Conservation (phyloP, 345 rosid species). For the Lepidium aucheri region DNA sequence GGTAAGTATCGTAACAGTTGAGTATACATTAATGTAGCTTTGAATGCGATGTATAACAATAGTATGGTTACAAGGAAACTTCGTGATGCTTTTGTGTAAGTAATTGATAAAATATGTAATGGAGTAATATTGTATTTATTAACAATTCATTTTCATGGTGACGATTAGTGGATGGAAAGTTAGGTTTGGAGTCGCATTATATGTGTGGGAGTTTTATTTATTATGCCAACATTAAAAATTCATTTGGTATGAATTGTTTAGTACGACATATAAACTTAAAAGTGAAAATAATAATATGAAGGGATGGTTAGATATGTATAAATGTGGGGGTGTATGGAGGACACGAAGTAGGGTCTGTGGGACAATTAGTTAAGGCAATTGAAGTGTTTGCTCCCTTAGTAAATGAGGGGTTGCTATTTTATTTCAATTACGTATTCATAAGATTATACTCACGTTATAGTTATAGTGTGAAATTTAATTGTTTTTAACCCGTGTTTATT, state of each 20-base stretch:
- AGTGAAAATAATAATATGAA: background rate
- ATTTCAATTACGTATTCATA: too few species aligned
- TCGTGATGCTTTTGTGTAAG: background rate
- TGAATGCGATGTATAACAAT: constrained; percentile 7
- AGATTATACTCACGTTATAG: too few species aligned
- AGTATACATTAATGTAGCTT: background rate
- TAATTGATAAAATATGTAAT: background rate
- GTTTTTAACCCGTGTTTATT: too few species aligned
- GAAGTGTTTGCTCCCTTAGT: background rate
- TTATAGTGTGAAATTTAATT: too few species aligned
- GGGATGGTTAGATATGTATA: background rate
- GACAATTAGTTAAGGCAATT: background rate
- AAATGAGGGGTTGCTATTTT: background rate
- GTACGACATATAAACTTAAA: background rate
- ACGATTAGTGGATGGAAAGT: background rate
- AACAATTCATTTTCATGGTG: constrained; percentile 4
- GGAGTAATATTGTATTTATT: background rate
- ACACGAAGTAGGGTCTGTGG: background rate
- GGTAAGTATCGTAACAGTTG: background rate
- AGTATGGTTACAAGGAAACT: background rate
- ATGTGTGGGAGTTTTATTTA: background rate
- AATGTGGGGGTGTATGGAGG: background rate
- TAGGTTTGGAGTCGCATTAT: constrained; percentile 19
- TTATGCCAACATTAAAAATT: background rate
- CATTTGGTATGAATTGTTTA: background rate